A percentile compares a stretch with the other conserved stretches of the same genome.
Evolutionary conservation across 345 rosid species (phyloP).

Genomic region (Camelina neglecta): DNA sequence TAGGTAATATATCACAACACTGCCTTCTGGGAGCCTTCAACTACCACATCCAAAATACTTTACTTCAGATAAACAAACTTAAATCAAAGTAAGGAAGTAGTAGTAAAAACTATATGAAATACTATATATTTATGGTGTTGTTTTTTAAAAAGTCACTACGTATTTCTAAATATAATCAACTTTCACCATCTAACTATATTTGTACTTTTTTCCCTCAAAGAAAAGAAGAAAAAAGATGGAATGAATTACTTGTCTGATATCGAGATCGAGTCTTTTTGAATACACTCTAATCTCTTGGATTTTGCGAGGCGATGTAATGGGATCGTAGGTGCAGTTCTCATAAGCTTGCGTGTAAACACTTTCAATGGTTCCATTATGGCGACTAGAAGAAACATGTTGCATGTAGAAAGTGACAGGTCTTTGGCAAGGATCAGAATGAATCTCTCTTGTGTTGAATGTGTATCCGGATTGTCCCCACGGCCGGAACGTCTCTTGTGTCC

Average conservation of each 20-base stretch:
- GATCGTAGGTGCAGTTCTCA: constrained; percentile 53
- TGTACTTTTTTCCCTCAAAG: neutral
- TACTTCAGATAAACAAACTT: constrained; percentile 1
- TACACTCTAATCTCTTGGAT: constrained; percentile 69
- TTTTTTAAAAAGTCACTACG: neutral
- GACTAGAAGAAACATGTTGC: constrained; percentile 43
- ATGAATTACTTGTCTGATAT: constrained; percentile 57
- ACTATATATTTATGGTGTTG: neutral
- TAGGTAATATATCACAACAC: constrained; percentile 78
- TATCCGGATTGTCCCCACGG: constrained; percentile 59
- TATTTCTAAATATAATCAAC: neutral
- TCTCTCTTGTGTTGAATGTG: constrained; percentile 58
- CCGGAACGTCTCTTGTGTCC: constrained; percentile 65
- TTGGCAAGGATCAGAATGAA: constrained; percentile 64
- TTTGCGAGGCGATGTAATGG: constrained; percentile 58
- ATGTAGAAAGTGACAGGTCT: constrained; percentile 76
- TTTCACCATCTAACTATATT: neutral
- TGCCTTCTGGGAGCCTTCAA: constrained; percentile 84
- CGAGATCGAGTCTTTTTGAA: constrained; percentile 60
- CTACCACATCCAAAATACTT: constrained; percentile 39
- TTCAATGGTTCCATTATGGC: constrained; percentile 37
- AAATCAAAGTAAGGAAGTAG: neutral
- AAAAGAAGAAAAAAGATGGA: neutral
- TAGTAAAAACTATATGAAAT: neutral
- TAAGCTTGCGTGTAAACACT: constrained; percentile 60